Base-by-base conservation (phyloP, 202 grass and related monocot genomes). In the Schoenoplectus tabernaemontani region DNA sequence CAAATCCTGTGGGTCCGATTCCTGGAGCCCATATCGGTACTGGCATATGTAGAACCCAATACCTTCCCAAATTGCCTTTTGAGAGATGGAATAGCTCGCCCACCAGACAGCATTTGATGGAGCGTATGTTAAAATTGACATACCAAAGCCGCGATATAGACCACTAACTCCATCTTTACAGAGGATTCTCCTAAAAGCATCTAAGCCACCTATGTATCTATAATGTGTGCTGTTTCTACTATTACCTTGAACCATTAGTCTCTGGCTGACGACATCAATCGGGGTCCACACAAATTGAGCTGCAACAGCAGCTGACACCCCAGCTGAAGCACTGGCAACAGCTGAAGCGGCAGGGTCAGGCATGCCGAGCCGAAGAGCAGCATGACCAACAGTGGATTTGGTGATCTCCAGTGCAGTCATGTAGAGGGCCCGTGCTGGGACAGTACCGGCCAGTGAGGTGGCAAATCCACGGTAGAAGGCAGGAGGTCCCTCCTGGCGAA, bases 61-160 rank as follows among this genome's bases (percentile, higher is more conserved):
- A 13, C 89, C 94, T 33, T 86, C 81, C 94, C 94, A 97, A 76
- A 97, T 86, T 22, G 82, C 71, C 84, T 90, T 92, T 63, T 94
- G 94, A 0, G 89, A 92, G 20, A 94, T 63, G 5, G 91, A 92
- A 71, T 97, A 97, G 32, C 91, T 88, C 0, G 91, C 89, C 95
- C 95, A 97, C 95, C 95, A 97, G 2, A 94, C 87, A 34, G 91
- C 95, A 89, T 94, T 97, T 57, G 91, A 97, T 3, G 91, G 94
- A 3, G 91, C 91, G 36, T 94, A 97, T 23, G 95, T 94, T 10
- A 97, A 82, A 83, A 97, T 94, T 38, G 95, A 97, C 87, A 97
- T 87, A 66, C 91, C 89, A 8, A 97, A 97, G 15, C 95, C 95
- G 1, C 91, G 81, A 84, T 97, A 97, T 44, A 97, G 81, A n/a